Base-by-base conservation (phyloP, 2,329 filamentous ascomycete genomes). In the Fusarium sp. region DNA sequence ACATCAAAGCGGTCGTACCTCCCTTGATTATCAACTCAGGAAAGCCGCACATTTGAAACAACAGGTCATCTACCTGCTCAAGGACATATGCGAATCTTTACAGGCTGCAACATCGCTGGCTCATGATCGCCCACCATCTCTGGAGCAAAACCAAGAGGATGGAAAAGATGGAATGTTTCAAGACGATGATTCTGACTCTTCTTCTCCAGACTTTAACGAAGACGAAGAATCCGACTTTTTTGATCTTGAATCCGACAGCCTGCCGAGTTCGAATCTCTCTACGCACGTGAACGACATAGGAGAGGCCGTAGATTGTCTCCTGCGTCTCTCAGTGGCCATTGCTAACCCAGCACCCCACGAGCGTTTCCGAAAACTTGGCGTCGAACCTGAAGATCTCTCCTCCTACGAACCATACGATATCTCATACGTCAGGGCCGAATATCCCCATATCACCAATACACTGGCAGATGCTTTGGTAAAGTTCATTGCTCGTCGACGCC, bases 291-390 rank as follows among this genome's bases (percentile, higher is more conserved):
- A 61, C 1, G 73, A 76, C 18, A 44, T 79, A 2, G 16, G n/a
- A 0, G 76, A 80, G 2, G 68, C 73, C 0, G 73, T 81, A 5
- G 73, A 76, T 22, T 77, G 77, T 25, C 73, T 84, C 3, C 72
- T 80, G 8, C 71, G 81, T 4, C 72, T 83, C 1, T 80, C 79
- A 5, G 75, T 81, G n/a, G 66, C 79, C 0, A 81, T 83, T 7
- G 76, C 76, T 1, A 77, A 79, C 8, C 81, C 81, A 18, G 76
- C 79, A 3, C 76, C 77, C 0, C 78, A 82, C 25, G 81, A 83
- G 43, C 74, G 74, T 2, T 74, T 79, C 22, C 49, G 24, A 1
- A 67, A 61, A 0, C 25, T 53, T 0, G 65, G 72, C 1, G 63
- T 58, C 0, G 69, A 69, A 0, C 50, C 53, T 3, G 68, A 70